Evolutionary conservation across 176 grass and related monocot genomes (phyloP), one percentile per base, ranked within the genome.

Genomic region (Oryza meridionalis): DNA sequence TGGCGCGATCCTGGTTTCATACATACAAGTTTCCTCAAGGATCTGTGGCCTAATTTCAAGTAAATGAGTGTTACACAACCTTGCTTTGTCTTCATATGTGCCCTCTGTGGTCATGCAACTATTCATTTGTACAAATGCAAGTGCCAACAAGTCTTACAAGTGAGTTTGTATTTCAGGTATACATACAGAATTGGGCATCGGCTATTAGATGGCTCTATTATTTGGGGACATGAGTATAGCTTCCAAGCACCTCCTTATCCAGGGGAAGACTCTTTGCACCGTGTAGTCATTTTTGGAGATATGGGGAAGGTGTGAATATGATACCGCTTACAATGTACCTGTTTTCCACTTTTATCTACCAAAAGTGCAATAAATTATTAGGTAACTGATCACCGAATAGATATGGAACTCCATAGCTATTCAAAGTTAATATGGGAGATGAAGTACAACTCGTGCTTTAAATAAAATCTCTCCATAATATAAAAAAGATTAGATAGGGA

Each of bases 1-100:
- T 98, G 96, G 96, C 89, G 91, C 35, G 82, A 98, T 87, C 96
- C 93, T 79, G 91, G 96, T 85, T 95, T 91, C 79, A 93, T 95
- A 88, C 93, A 98, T 68, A 95, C 93, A 80, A 90, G 96, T 61
- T 93, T 95, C 78, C 71, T 98, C 42, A 93, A 93, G 73, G 89
- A 95, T 12, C 77, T 95, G 33, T 98, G 96, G 96, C 93, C 96
- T 90, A 95, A 95, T 88, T 69, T 87, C 47, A 78, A 83, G 93
- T 93, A 84, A 78, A 77, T 84, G 58, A 43, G 73, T 58, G 55
- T 35, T 67, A 55, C 43, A 14, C 15, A 70, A 70, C 25, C 69
- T 82, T 78, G 59, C 43, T 65, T 37, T 67, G 53, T 74, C 16
- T 74, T n/a, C 24, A 46, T 72, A 27, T 74, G 31, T 44, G 19